Conservation (phyloP, 768 basidiomycete species). For the Amanita rubescens region DNA sequence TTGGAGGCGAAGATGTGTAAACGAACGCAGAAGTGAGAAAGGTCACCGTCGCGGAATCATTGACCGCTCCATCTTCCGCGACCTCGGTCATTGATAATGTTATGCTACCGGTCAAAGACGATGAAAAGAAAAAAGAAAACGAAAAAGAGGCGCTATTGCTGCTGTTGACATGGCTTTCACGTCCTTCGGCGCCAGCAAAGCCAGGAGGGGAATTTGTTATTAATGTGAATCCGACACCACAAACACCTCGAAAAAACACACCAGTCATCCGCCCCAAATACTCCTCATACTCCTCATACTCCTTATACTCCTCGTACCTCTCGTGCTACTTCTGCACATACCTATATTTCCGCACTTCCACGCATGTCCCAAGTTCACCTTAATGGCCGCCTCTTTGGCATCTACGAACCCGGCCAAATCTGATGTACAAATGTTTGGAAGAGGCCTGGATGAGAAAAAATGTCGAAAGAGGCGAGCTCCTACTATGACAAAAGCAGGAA, state of each 20-base stretch:
- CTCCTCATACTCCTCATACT: slow-evolving; percentile 1
- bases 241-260: background rate
- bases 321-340: background rate
- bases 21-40: too few relatives aligned
- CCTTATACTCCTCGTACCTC: slow-evolving; percentile 6
- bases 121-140: too few relatives aligned
- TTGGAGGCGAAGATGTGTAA: too few relatives aligned
- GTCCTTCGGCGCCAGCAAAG: slow-evolving; percentile 1
- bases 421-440: slow-evolving; percentile 77
- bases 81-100: too few relatives aligned
- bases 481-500: slow-evolving; percentile 23
- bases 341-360: slow-evolving; percentile 34
- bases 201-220: background rate
- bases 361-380: slow-evolving; percentile 67
- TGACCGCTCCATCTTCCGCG: too few relatives aligned
- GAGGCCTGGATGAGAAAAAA: slow-evolving; percentile 61
- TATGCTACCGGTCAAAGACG: too few relatives aligned
- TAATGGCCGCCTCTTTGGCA: slow-evolving; percentile 73
- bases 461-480: slow-evolving; percentile 25
- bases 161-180: too few relatives aligned
- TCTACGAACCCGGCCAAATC: slow-evolving; percentile 79
- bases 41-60: too few relatives aligned
- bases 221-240: background rate
- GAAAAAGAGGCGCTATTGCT: too few relatives aligned
- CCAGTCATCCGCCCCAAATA: slow-evolving; percentile 4